phyloP scores from a whole-genome alignment of 306 rosid genomes.

The Malus sieversii region DNA sequence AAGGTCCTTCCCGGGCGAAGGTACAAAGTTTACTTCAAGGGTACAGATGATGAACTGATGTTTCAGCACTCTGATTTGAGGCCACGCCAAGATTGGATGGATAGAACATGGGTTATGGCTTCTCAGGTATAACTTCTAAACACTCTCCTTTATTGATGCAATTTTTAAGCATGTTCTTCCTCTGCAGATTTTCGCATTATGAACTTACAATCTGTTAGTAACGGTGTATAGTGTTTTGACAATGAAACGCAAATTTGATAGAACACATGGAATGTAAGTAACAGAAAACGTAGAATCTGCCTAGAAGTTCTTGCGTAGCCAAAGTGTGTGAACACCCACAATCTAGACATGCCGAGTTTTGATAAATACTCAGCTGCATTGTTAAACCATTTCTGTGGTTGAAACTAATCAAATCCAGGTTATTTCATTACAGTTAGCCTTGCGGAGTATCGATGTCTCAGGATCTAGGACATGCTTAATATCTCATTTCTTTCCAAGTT shows the following conservation, averaged over 20 bases:
- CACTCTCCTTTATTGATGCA: background rate
- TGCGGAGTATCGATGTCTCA: background rate
- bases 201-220: background rate
- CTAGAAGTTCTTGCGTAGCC: background rate
- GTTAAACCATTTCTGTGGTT: background rate
- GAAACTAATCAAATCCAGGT: background rate
- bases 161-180: background rate
- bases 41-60: conserved; percentile 29
- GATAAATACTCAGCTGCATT: background rate
- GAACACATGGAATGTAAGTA: too few relatives aligned
- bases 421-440: background rate
- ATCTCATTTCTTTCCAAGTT: background rate
- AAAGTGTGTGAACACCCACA: background rate
- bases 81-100: conserved; percentile 52
- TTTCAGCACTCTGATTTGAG: conserved; percentile 43
- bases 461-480: background rate
- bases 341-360: background rate
- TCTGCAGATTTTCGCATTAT: background rate
- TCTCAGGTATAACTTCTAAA: conserved; percentile 38
- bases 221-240: background rate
- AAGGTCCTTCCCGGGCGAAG: conserved; percentile 33
- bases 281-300: background rate
- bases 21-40: conserved; percentile 47
- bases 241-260: background rate
- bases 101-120: conserved; percentile 45